Base-by-base conservation (phyloP, 2,329 filamentous ascomycete species). In the Fusarium pseudoanthophilum region DNA sequence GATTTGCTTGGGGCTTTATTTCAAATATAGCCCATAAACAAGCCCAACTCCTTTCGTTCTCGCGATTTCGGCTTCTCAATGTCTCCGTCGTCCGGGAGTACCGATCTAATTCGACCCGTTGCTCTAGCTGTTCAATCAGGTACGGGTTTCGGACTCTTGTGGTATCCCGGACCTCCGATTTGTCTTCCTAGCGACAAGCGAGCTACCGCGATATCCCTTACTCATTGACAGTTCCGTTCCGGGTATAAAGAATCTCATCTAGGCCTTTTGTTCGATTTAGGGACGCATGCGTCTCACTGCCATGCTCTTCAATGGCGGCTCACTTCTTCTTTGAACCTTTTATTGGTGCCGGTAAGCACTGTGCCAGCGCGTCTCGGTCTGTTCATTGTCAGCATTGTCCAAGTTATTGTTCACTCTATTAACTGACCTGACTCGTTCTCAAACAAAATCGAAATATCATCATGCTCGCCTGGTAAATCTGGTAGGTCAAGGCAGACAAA, bases 401-500 rank as follows among this genome's bases (percentile, higher is more conserved):
- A 15, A 39, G 18, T 28, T 10, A 36, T 37, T 42, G 11, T 40
- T 21, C 26, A 24, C 45, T n/a, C 15, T 36, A 26, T 24, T 32
- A 58, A 87, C 92, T 85, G 83, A 95, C 93, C 92, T 78, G 88
- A 85, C 80, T 94, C 92, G 51, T 87, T 91, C 73, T 97, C 94
- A 85, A 98, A 98, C 69, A 92, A 83, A 78, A 98, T 91, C 16
- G 92, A 89, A 75, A 98, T 94, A 83, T 98, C 95, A 81, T 97
- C 95, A 82, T 97, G 94, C 83, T 97, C 95, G 57, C 93, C 93
- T 2, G 95, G 93, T 81, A 97, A 93, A 77, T 97, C 95, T 24
- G 95, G 92, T 81, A 95, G 89, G 81, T 97, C 95, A 66, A 97
- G 83, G 80, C 93, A 96, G 43, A 97, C 88, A 83, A 95, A 97